Evolutionary conservation across 2,329 filamentous ascomycete genomes (phyloP), one percentile per base, ranked within the genome.

Genomic region (Zopfia rhizophila): DNA sequence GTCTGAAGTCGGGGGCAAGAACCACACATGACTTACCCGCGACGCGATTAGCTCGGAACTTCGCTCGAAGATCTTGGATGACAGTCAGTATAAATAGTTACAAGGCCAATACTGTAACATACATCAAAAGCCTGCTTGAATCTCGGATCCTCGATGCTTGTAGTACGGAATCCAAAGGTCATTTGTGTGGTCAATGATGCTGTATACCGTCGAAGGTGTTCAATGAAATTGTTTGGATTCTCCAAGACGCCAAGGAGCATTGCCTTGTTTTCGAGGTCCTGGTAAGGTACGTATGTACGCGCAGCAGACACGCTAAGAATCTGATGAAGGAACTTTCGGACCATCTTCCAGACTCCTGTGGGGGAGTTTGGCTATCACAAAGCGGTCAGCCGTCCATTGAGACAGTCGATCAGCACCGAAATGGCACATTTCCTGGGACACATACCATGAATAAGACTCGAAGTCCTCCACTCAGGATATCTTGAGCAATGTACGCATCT

Each of bases 231-330:
- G 0, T 72, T 53, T 0, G 79, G 79, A 12, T 64, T 44, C 0
- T 76, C 71, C 3, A 83, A 56, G 16, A 84, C 61, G 8, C 78
- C 76, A 35, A 66, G 47, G 25, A 82, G 63, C 79, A 84, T 79
- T 43, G 77, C 73, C 55, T 78, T 78, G 62, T 77, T 81, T 59
- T 84, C 81, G 5, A 83, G 72, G 45, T 78, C 73, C 54, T 84
- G 81, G 53, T 83, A 83, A 0, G 80, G 77, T 14, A 60, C 29
- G 35, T 61, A 64, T 13, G 40, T 37, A 8, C 19, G 35, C 4
- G 51, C 48, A 1, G 46, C 57, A 10, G 33, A 45, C 28, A 57
- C 46, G 36, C 56, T 61, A 10, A 64, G 27, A 4, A 56, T 31
- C 2, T 56, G 27, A 35, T 61, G 57, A 3, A 54, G 28, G 6